These are phyloP conservation scores for Solanum appendiculatum DNA, from an alignment of 257 asterid species.

Conservation along the genomic window DNA sequence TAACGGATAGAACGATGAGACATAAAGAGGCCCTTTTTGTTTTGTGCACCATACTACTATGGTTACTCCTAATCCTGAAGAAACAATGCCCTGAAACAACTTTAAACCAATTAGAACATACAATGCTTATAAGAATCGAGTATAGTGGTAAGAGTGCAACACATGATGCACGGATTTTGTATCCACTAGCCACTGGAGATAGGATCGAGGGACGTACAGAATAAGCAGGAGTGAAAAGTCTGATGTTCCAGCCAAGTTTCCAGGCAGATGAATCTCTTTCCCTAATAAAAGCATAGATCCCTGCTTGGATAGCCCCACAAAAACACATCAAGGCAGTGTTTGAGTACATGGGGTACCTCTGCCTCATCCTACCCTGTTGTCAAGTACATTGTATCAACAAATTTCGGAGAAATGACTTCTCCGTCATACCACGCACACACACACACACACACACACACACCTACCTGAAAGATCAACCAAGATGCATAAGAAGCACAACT, in stretches of 20 bases:
- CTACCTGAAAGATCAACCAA: conserved; percentile 34
- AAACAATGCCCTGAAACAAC: conserved; percentile 21
- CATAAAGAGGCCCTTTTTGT: conserved; percentile 29
- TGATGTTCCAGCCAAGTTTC: conserved; percentile 34
- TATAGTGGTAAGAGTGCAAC: neutral
- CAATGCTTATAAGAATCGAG: neutral
- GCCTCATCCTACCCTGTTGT: conserved; percentile 15
- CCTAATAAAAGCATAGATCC: conserved; percentile 1
- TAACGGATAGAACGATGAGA: conserved; percentile 21
- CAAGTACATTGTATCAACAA: neutral
- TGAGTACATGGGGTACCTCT: conserved; percentile 18
- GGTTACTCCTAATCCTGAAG: conserved; percentile 13
- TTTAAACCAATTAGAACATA: neutral
- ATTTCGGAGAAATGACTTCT: neutral
- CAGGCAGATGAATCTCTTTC: conserved; percentile 18
- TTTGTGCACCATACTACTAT: conserved; percentile 16
- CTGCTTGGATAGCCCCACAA: conserved; percentile 17
- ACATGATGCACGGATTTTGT: neutral
- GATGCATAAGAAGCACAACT: conserved; percentile 18
- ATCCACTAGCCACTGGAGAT: neutral
- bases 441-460: neutral
- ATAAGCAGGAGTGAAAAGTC: conserved; percentile 18
- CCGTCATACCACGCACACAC: neutral
- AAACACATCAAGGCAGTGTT: conserved; percentile 20
- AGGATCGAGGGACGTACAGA: neutral